These are phyloP conservation scores for Exobasidium rhododendri DNA, from an alignment of 1,284 basidiomycete genomes.

Conservation along the genomic window DNA sequence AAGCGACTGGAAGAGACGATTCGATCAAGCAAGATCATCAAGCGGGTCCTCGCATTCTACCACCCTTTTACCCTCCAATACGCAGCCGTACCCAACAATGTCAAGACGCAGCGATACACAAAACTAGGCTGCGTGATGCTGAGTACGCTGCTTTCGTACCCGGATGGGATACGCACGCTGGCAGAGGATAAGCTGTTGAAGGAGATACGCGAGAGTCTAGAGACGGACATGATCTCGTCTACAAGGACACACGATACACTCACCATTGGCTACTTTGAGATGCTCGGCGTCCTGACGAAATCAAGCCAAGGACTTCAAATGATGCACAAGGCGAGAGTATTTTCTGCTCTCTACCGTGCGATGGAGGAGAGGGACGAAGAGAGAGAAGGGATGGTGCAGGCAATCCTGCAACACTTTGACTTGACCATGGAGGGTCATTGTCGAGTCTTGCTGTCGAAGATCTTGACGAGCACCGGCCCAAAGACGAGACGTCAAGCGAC, in stretches of 20 bases:
- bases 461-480: slow-evolving; percentile 64
- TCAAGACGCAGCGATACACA: slow-evolving; percentile 59
- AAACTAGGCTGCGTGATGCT: slow-evolving; percentile 65
- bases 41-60: slow-evolving; percentile 83
- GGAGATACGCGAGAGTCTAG: slow-evolving; percentile 82
- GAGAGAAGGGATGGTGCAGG: slow-evolving; percentile 84
- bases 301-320: slow-evolving; percentile 81
- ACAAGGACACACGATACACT: slow-evolving; percentile 77
- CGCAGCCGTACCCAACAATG: slow-evolving; percentile 63
- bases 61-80: slow-evolving; percentile 85
- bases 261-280: slow-evolving; percentile 89
- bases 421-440: slow-evolving; percentile 42
- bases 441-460: slow-evolving; percentile 74
- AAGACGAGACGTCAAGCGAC: slow-evolving; percentile 74
- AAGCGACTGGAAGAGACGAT: slow-evolving; percentile 95
- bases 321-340: slow-evolving; percentile 85
- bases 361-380: slow-evolving; percentile 72
- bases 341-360: slow-evolving; percentile 90
- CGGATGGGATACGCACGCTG: slow-evolving; percentile 80
- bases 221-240: slow-evolving; percentile 75
- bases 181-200: slow-evolving; percentile 80
- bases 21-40: slow-evolving; percentile 80
- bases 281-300: slow-evolving; percentile 86
- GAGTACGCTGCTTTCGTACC: slow-evolving; percentile 74
- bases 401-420: slow-evolving; percentile 86